Evolutionary conservation across 805 yeast genomes (phyloP).

Genomic region (Wickerhamiella sergipiensis): DNA sequence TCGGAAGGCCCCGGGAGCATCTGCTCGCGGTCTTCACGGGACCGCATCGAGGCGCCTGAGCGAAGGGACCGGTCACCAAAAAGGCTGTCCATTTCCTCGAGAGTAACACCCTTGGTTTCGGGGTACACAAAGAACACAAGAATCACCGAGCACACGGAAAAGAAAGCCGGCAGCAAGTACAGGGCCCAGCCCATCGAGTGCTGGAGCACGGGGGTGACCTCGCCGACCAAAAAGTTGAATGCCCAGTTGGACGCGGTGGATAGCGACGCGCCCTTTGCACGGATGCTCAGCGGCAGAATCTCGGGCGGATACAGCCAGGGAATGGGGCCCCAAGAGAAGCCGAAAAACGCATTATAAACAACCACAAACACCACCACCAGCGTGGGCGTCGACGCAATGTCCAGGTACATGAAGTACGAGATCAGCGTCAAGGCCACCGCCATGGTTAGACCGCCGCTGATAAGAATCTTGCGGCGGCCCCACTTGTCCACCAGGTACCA

Average conservation of each 20-base stretch:
- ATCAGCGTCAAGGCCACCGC: slow-evolving; percentile 53
- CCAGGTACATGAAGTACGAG: slow-evolving; percentile 43
- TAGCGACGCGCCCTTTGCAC: slow-evolving; percentile 82
- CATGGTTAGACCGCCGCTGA: slow-evolving; percentile 73
- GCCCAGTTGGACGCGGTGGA: slow-evolving; percentile 91
- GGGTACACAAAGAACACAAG: slow-evolving; percentile 67
- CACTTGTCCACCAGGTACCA: slow-evolving; percentile 83
- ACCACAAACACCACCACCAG: slow-evolving; percentile 66
- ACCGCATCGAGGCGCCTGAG: slow-evolving; percentile 12
- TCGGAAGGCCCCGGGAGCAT: slow-evolving; percentile 4
- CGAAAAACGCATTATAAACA: slow-evolving; percentile 67
- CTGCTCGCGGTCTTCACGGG: slow-evolving; percentile 17
- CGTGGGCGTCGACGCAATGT: slow-evolving; percentile 43
- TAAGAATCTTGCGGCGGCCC: slow-evolving; percentile 80
- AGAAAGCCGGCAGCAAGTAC: slow-evolving; percentile 67
- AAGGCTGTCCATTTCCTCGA: slow-evolving; percentile 85
- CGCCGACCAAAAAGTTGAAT: slow-evolving; percentile 84
- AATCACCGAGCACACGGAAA: slow-evolving; percentile 59
- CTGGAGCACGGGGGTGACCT: slow-evolving; percentile 75
- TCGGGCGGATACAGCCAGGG: slow-evolving; percentile 85
- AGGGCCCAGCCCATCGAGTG: slow-evolving; percentile 67
- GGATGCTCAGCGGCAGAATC: slow-evolving; percentile 67
- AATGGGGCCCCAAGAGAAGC: slow-evolving; percentile 88
- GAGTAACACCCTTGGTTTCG: slow-evolving; percentile 76
- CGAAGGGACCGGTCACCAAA: slow-evolving; percentile 50